A percentile compares a stretch with the other conserved stretches of the same genome.
Conservation (phyloP, 208 protist species). For the Trypanosoma rangeli region DNA sequence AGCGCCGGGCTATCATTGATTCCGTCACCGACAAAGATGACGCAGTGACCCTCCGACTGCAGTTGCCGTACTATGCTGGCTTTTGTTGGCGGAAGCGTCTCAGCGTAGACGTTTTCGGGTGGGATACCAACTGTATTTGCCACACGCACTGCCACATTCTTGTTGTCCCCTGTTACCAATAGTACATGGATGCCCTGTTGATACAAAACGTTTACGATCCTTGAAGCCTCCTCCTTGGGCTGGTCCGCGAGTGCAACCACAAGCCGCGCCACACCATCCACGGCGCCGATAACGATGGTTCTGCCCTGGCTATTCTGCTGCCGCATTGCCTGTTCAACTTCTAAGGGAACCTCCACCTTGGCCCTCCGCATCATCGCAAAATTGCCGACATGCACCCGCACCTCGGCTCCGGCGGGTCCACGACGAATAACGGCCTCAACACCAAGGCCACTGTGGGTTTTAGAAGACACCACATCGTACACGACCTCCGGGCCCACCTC, state of each 20-base stretch:
- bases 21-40: conserved; percentile 90
- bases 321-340: conserved; percentile 30
- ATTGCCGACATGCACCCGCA: conserved; percentile 79
- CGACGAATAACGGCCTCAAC: conserved; percentile 44
- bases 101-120: conserved; percentile 60
- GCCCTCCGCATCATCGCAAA: conserved; percentile 44
- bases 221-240: conserved; percentile 80
- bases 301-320: conserved; percentile 37
- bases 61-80: conserved; percentile 72
- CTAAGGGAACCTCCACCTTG: conserved; percentile 32
- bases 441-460: conserved; percentile 52
- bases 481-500: conserved; percentile 5
- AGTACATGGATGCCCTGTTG: conserved; percentile 40
- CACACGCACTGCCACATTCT: conserved; percentile 53
- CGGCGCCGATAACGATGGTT: conserved; percentile 77
- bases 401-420: background rate
- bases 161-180: conserved; percentile 89
- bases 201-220: conserved; percentile 70
- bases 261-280: conserved; percentile 52
- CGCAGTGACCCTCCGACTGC: conserved; percentile 43
- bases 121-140: conserved; percentile 77
- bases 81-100: conserved; percentile 85
- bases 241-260: conserved; percentile 83
- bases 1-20: conserved; percentile 91
- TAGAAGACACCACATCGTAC: conserved; percentile 38